Base-by-base conservation (phyloP, 805 yeast species). In the Candida vaughaniae region DNA sequence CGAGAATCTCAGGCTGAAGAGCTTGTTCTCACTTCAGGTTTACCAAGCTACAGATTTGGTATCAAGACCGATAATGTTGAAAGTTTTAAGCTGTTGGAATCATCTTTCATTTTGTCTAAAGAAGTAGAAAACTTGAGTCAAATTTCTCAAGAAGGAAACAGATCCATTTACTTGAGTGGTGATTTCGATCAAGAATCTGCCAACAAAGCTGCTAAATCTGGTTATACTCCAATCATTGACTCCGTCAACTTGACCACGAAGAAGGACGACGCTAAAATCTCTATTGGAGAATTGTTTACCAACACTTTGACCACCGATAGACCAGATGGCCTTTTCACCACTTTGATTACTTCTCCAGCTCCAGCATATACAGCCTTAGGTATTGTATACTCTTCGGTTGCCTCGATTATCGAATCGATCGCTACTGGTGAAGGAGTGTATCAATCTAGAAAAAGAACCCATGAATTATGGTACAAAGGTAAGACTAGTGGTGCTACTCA, bases 401-500 rank as follows among this genome's bases (percentile, higher is more conserved):
- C 84, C 49, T 86, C 96, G 22, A 79, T 93, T 52, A 64, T 75
- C 29, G 90, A 85, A 51, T 93, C 98, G 9, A 76, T 93, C 48
- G 78, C 77, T 42, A 82, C 86, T 16, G 75, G 78, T 33, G 79
- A 86, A 7, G 99, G 99, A 40, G 96, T 93, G 2, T 93, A 93
- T 63, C 96, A 85, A 61, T 87, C 96, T 6, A 82, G 99, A 52
- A 81, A 84, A 53, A 63, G 74, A 36, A 53, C 55, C 15, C 80
- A 87, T 43, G 98, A 95, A 29, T 73, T 93, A 41, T 93, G 99
- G 99, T 85, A 82, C 60, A 93, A 93, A 61, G 99, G 99, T 20
- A 83, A 84, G 38, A 86, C 96, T 2, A 85, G 95, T n/a, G 99
- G 99, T 15, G 95, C 95, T 35, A 86, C 95, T 1, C 99, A 93